Evolutionary conservation across 1,139 yeast genomes (phyloP).

Genomic region (Schwanniomyces etchellsii): DNA sequence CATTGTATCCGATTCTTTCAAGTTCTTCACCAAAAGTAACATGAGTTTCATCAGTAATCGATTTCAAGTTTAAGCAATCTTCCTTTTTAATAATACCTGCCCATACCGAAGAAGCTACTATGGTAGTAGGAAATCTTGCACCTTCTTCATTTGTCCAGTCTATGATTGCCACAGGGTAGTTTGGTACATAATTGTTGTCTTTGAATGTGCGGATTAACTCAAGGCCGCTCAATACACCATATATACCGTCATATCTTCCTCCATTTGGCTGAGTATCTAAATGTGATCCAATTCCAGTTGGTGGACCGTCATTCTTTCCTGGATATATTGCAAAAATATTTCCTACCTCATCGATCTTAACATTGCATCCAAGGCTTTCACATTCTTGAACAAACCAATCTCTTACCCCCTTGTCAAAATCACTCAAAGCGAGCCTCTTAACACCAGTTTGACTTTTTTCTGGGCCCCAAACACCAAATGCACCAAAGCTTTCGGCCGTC

Average conservation of each 20-base stretch:
- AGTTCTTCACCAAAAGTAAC: slow-evolving; percentile 52
- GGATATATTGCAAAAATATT: slow-evolving; percentile 63
- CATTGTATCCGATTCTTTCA: slow-evolving; percentile 57
- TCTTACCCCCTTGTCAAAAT: slow-evolving; percentile 58
- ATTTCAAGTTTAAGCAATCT: slow-evolving; percentile 44
- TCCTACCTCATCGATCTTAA: slow-evolving; percentile 58
- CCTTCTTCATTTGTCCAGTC: slow-evolving; percentile 81
- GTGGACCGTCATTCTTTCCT: slow-evolving; percentile 45
- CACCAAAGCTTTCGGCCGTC: slow-evolving; percentile 55
- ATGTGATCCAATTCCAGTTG: slow-evolving; percentile 71
- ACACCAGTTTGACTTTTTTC: slow-evolving; percentile 54
- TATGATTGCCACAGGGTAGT: slow-evolving; percentile 59
- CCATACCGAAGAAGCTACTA: slow-evolving; percentile 67
- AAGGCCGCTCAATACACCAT: slow-evolving; percentile 63
- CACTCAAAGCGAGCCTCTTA: slow-evolving; percentile 55
- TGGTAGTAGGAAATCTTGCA: slow-evolving; percentile 63
- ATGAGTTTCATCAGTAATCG: slow-evolving; percentile 47
- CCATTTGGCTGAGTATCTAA: slow-evolving; percentile 79
- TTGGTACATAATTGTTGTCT: slow-evolving; percentile 51
- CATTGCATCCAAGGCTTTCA: slow-evolving; percentile 47
- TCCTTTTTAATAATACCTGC: slow-evolving; percentile 45
- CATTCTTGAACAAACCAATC: slow-evolving; percentile 62
- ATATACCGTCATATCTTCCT: slow-evolving; percentile 68
- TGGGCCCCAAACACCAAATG: slow-evolving; percentile 59
- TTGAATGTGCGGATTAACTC: slow-evolving; percentile 62